A percentile compares a stretch with the other conserved stretches of the same genome.
These are phyloP conservation scores for Rhizophora apiculata DNA, from an alignment of 345 rosid genomes.

Conservation along the genomic window DNA sequence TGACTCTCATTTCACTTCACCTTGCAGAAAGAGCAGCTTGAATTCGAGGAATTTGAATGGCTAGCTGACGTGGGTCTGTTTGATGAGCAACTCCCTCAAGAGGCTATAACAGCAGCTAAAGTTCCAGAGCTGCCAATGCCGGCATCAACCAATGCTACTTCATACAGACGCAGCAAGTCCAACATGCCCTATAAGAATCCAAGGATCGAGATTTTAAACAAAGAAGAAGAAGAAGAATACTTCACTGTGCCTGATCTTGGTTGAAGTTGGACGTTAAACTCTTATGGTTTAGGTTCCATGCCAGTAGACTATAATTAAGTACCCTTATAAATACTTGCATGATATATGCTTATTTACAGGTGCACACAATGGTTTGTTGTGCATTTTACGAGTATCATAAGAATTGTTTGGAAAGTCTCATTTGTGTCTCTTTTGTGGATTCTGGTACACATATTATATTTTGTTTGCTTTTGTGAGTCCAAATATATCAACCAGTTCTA, in stretches of 20 bases:
- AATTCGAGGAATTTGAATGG: slow-evolving; percentile 82
- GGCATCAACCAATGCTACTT: slow-evolving; percentile 27
- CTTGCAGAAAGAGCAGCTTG: slow-evolving; percentile 71
- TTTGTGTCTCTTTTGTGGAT: not conserved
- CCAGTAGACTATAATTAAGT: not conserved
- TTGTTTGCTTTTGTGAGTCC: too few species aligned
- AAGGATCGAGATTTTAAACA: slow-evolving; percentile 47
- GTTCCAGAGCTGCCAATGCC: slow-evolving; percentile 76
- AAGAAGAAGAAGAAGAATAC: slow-evolving; percentile 64
- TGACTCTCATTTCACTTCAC: not conserved
- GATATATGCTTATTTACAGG: not conserved
- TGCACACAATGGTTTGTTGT: not conserved
- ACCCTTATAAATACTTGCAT: not conserved
- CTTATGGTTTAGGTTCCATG: not conserved
- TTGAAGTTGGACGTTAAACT: slow-evolving; percentile 19
- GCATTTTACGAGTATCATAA: not conserved
- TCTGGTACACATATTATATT: too few species aligned
- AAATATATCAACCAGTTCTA: too few species aligned
- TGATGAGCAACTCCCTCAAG: slow-evolving; percentile 54
- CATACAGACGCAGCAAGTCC: slow-evolving; percentile 49
- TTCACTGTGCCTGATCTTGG: slow-evolving; percentile 93
- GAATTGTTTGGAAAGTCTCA: not conserved
- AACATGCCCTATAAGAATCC: slow-evolving; percentile 67
- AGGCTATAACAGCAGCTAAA: slow-evolving; percentile 71
- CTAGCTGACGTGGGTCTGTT: slow-evolving; percentile 70